phyloP scores from a whole-genome alignment of 257 asterid genomes.

The Phtheirospermum japonicum region DNA sequence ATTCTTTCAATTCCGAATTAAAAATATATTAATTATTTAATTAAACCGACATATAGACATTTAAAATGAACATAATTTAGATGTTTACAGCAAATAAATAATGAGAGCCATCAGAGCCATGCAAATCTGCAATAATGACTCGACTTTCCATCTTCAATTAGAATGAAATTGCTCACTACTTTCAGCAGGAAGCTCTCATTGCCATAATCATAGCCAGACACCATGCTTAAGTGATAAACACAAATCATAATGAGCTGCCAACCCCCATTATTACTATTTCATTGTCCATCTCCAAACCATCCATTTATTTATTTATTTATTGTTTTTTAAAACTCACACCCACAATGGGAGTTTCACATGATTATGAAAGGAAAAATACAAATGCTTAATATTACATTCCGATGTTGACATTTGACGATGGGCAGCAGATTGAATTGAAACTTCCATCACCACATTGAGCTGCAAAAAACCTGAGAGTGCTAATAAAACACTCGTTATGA shows the following conservation, averaged over 20 bases:
- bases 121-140: conserved; percentile 27
- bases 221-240: conserved; percentile 26
- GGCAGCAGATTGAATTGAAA: too few species aligned
- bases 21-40: too few species aligned
- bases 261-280: conserved; percentile 19
- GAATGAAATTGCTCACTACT: conserved; percentile 20
- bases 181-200: conserved; percentile 12
- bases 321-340: too few species aligned
- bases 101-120: conserved; percentile 3
- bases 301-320: neutral
- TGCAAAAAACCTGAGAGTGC: conserved; percentile 26
- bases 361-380: conserved; percentile 12
- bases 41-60: too few species aligned
- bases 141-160: conserved; percentile 5
- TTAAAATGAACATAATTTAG: too few species aligned
- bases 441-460: too few species aligned
- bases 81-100: too few species aligned
- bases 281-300: neutral
- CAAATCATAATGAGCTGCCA: conserved; percentile 16
- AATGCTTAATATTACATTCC: conserved; percentile 23
- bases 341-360: conserved; percentile 17
- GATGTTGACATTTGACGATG: too few species aligned
- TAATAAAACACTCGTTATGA: conserved; percentile 34
- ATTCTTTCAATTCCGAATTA: too few species aligned
- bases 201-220: conserved; percentile 25